A percentile compares a stretch with the other conserved stretches of the same genome.
Conservation (phyloP, 2,329 filamentous ascomycete genomes). For the Alternaria sp. region DNA sequence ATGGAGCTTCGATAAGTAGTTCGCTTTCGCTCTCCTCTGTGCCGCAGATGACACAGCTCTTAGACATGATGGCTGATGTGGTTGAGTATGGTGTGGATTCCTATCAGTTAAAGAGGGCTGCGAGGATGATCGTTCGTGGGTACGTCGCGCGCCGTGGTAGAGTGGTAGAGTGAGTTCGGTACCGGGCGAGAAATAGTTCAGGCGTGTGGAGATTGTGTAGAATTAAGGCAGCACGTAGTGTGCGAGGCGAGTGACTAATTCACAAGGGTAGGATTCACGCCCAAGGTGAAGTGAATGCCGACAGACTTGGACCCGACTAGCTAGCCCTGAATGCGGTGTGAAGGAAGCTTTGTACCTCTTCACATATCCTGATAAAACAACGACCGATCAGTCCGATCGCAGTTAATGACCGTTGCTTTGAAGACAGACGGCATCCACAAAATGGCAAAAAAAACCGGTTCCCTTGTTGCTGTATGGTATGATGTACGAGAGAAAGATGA, state of each 20-base stretch:
- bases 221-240: neutral
- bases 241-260: neutral
- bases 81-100: neutral
- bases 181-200: neutral
- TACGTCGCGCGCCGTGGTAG: neutral
- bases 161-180: neutral
- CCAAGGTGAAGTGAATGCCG: neutral
- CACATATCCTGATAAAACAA: neutral
- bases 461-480: neutral
- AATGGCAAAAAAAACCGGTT: neutral
- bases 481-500: neutral
- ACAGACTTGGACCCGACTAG: neutral
- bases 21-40: constrained; percentile 23
- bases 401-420: neutral
- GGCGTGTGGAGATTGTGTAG: neutral
- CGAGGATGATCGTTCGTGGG: neutral
- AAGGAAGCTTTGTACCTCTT: neutral
- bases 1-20: constrained; percentile 27
- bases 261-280: neutral
- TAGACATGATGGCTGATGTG: constrained; percentile 2
- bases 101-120: neutral
- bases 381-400: neutral
- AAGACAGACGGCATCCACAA: neutral
- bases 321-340: neutral
- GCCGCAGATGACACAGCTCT: constrained; percentile 33